A percentile compares a stretch with the other conserved stretches of the same genome.
These are phyloP conservation scores for Alternaria angustiovoidea DNA, from an alignment of 2,329 filamentous ascomycete genomes.

Conservation along the genomic window DNA sequence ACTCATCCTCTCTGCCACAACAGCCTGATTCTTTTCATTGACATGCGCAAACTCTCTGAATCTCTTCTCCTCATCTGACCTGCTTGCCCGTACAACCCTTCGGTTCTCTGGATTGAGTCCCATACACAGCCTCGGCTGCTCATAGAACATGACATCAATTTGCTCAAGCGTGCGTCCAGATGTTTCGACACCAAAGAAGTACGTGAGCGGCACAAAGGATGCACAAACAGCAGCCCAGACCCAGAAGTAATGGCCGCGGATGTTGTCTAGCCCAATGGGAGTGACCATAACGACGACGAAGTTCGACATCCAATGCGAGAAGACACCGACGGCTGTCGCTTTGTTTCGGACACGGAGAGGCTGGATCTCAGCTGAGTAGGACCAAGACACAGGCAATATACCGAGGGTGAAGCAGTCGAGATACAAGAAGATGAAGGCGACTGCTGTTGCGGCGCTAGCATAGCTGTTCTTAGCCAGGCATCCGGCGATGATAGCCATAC, in stretches of 20 bases:
- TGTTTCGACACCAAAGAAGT: constrained; percentile 43
- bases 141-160: constrained; percentile 43
- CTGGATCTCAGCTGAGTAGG: constrained; percentile 60
- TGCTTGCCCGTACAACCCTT: constrained; percentile 26
- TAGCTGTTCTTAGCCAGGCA: constrained; percentile 36
- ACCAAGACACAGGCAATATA: constrained; percentile 55
- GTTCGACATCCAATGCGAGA: constrained; percentile 59
- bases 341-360: constrained; percentile 59
- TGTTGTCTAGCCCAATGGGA: constrained; percentile 39
- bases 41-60: constrained; percentile 29
- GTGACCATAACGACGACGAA: constrained; percentile 64
- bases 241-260: constrained; percentile 58
- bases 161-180: constrained; percentile 36
- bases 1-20: constrained; percentile 12
- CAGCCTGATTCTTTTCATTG: constrained; percentile 15
- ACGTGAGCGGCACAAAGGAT: constrained; percentile 59
- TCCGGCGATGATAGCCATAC: constrained; percentile 48
- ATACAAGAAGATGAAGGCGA: constrained; percentile 50
- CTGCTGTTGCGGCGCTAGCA: constrained; percentile 44
- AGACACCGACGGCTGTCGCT: constrained; percentile 59
- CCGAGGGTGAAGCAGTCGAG: constrained; percentile 33
- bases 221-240: constrained; percentile 62
- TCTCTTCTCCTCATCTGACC: constrained; percentile 33
- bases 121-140: constrained; percentile 43
- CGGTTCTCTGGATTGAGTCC: constrained; percentile 41